Percentiles rank a stretch among this genome's conserved stretches.
phyloP scores from a whole-genome alignment of 2,329 filamentous ascomycete genomes.

The Neopestalotiopsis rosae region DNA sequence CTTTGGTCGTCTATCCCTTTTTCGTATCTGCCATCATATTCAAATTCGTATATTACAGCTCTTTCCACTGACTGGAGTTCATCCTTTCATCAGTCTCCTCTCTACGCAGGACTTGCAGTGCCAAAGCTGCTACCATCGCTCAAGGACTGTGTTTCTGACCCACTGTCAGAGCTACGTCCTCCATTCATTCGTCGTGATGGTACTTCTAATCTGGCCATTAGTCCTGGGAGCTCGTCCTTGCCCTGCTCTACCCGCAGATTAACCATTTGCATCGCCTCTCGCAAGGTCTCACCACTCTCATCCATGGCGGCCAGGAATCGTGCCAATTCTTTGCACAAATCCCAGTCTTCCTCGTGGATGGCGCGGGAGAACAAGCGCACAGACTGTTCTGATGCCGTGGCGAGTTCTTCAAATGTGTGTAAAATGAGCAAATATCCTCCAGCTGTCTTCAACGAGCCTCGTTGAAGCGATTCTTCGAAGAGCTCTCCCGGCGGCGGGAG shows the following conservation, averaged over 20 bases:
- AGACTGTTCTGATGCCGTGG: conserved; percentile 74
- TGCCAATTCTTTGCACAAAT: conserved; percentile 92
- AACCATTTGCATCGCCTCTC: conserved; percentile 71
- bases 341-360: conserved; percentile 88
- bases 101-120: conserved; percentile 35
- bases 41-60: neutral
- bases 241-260: conserved; percentile 46
- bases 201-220: conserved; percentile 40
- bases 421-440: conserved; percentile 95
- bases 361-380: conserved; percentile 82
- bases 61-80: neutral
- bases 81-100: neutral
- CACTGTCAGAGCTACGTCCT: conserved; percentile 35
- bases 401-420: conserved; percentile 78
- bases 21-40: neutral
- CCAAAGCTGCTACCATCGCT: conserved; percentile 37
- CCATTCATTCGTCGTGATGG: conserved; percentile 34
- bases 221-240: conserved; percentile 31
- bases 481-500: conserved; percentile 88
- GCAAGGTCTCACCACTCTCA: conserved; percentile 79
- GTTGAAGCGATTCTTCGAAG: conserved; percentile 88
- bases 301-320: conserved; percentile 95
- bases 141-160: conserved; percentile 35
- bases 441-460: conserved; percentile 89
- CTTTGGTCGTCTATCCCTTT: neutral